phyloP scores from a whole-genome alignment of 306 rosid species.

The Vigna radiata region DNA sequence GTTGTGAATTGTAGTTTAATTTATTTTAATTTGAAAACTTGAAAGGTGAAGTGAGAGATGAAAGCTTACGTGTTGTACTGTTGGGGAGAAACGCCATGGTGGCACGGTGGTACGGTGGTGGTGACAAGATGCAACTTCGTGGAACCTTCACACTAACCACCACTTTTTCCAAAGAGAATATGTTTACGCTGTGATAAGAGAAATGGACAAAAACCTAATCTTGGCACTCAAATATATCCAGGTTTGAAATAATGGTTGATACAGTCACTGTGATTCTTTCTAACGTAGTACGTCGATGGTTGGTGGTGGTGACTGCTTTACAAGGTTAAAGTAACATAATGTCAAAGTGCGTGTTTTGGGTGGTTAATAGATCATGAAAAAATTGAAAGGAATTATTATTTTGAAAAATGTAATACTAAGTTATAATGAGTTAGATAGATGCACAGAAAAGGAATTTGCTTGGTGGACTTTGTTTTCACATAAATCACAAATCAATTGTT shows the following conservation, averaged over 20 bases:
- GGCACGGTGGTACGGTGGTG: background rate
- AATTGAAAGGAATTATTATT: too few species aligned
- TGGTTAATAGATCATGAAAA: too few species aligned
- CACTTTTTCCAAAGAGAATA: background rate
- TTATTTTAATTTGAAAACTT: slow-evolving; percentile 18
- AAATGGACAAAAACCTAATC: slow-evolving; percentile 3
- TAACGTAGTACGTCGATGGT: background rate
- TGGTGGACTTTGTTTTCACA: too few species aligned
- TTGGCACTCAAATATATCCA: background rate
- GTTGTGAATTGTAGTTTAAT: background rate
- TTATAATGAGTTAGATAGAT: too few species aligned
- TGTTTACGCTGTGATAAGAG: background rate
- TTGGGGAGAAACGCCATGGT: background rate
- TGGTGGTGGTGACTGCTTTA: background rate
- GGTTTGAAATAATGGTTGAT: background rate
- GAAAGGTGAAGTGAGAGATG: slow-evolving; percentile 27
- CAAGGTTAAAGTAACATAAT: background rate
- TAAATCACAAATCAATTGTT: too few species aligned
- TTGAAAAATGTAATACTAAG: too few species aligned
- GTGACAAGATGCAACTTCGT: slow-evolving; percentile 28
- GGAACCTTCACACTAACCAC: slow-evolving; percentile 35
- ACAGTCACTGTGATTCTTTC: background rate
- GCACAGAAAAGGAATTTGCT: too few species aligned
- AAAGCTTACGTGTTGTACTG: slow-evolving; percentile 8
- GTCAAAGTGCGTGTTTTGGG: background rate